A percentile compares a stretch with the other conserved stretches of the same genome.
Evolutionary conservation across 305 asterid species (phyloP).

Genomic region (Lippia alba): DNA sequence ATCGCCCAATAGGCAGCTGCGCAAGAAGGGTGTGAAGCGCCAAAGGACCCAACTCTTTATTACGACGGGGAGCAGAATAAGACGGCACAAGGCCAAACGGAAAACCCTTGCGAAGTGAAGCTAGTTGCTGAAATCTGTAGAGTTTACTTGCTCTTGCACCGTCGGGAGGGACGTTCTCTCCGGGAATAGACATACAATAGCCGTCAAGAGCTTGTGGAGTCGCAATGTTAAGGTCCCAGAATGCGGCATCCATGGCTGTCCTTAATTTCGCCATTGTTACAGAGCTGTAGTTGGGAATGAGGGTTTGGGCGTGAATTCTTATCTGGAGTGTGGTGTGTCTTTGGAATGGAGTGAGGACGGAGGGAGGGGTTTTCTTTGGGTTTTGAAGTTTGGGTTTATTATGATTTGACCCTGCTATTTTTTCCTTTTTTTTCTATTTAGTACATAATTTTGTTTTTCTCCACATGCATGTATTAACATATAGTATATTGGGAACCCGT

Average conservation of each 20-base stretch:
- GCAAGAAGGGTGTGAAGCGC: conserved; percentile 55
- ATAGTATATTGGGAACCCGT: conserved; percentile 37
- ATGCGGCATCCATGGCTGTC: conserved; percentile 65
- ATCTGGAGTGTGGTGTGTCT: conserved; percentile 37
- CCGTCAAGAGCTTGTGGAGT: conserved; percentile 57
- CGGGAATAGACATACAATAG: conserved; percentile 55
- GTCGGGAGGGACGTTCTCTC: conserved; percentile 61
- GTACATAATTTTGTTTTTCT: neutral
- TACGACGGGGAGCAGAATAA: conserved; percentile 46
- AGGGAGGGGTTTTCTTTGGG: conserved; percentile 17
- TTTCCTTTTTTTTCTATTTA: neutral
- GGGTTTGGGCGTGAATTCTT: conserved; percentile 41
- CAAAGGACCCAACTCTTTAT: conserved; percentile 55
- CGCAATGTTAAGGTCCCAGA: conserved; percentile 61
- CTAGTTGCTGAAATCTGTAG: conserved; percentile 58
- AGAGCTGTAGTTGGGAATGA: neutral
- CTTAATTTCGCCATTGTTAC: conserved; percentile 53
- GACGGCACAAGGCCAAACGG: conserved; percentile 66
- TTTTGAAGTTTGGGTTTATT: conserved; percentile 7
- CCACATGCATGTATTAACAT: too few relatives aligned
- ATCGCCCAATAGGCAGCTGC: conserved; percentile 32
- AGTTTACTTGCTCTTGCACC: conserved; percentile 49
- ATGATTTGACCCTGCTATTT: conserved; percentile 18
- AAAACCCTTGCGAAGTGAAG: conserved; percentile 47
- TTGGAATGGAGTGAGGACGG: conserved; percentile 22